A percentile compares a stretch with the other conserved stretches of the same genome.
These are phyloP conservation scores for Penicillium malachiteum DNA, from an alignment of 495 filamentous ascomycete species.

Conservation along the genomic window DNA sequence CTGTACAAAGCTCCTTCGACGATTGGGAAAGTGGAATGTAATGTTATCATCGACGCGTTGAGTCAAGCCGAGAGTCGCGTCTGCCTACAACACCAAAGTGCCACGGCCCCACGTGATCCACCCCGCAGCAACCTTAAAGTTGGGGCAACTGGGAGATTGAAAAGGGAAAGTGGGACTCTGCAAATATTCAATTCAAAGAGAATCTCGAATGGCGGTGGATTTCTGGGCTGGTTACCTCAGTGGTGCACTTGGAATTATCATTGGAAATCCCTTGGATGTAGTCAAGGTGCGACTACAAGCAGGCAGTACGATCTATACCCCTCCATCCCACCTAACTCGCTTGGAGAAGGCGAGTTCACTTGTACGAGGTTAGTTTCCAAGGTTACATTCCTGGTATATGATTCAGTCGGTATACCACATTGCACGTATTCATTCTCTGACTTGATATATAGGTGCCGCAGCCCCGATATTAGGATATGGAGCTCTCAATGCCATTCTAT, in stretches of 20 bases:
- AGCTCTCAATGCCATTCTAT: conserved; percentile 83
- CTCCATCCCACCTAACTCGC: conserved; percentile 28
- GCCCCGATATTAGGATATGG: conserved; percentile 86
- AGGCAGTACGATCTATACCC: conserved; percentile 27
- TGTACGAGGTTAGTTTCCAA: conserved; percentile 43
- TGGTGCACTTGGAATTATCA: conserved; percentile 76
- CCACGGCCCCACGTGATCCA: conserved; percentile 38
- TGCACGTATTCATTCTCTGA: neutral
- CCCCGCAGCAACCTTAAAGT: conserved; percentile 8
- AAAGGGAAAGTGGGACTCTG: neutral
- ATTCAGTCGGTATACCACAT: neutral
- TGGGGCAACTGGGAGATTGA: conserved; percentile 8
- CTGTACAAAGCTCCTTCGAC: conserved; percentile 10
- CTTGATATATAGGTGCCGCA: conserved; percentile 55
- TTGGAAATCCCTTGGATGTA: conserved; percentile 85
- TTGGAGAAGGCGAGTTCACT: conserved; percentile 48
- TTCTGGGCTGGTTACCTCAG: conserved; percentile 88
- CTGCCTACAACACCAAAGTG: conserved; percentile 39
- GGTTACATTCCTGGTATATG: neutral
- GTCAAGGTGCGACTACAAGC: conserved; percentile 83
- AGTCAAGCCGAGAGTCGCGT: conserved; percentile 15
- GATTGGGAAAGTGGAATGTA: neutral
- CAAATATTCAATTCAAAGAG: neutral
- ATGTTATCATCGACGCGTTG: conserved; percentile 24
- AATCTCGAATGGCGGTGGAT: conserved; percentile 65